Conservation (phyloP, 768 basidiomycete species). For the Lactarius hengduanensis region DNA sequence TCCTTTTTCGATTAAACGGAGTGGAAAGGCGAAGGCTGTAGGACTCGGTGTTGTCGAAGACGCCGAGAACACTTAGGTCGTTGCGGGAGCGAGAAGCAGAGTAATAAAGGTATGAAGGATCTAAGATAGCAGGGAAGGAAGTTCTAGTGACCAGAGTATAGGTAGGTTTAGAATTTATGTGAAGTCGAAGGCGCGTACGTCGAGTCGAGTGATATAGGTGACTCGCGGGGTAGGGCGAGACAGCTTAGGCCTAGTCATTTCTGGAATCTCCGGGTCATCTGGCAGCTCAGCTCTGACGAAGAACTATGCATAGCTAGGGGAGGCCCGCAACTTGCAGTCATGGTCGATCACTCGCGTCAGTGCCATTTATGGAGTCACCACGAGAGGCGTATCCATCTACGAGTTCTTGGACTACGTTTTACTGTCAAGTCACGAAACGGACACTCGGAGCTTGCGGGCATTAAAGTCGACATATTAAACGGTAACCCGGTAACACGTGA, state of each 20-base stretch:
- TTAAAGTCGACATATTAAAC: background rate
- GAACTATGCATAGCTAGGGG: background rate
- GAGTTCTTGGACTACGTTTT: background rate
- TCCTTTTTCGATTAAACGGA: conserved; percentile 7
- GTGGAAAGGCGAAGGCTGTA: background rate
- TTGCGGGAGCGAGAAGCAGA: too few species aligned
- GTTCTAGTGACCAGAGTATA: too few species aligned
- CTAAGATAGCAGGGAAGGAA: too few species aligned
- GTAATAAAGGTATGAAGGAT: too few species aligned
- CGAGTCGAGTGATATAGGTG: too few species aligned
- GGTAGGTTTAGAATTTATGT: too few species aligned
- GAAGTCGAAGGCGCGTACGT: too few species aligned
- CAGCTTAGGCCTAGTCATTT: background rate
- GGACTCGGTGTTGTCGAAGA: too few species aligned
- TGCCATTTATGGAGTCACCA: background rate
- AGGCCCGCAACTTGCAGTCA: background rate
- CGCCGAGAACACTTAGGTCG: too few species aligned
- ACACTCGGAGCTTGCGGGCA: background rate
- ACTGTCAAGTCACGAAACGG: background rate
- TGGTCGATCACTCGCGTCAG: background rate
- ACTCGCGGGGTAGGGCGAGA: background rate
- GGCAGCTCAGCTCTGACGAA: background rate
- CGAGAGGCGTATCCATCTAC: too few species aligned
- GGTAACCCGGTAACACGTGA: background rate
- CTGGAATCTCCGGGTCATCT: background rate